Evolutionary conservation across 306 rosid genomes (phyloP).

Genomic region (Arachis stenosperma): DNA sequence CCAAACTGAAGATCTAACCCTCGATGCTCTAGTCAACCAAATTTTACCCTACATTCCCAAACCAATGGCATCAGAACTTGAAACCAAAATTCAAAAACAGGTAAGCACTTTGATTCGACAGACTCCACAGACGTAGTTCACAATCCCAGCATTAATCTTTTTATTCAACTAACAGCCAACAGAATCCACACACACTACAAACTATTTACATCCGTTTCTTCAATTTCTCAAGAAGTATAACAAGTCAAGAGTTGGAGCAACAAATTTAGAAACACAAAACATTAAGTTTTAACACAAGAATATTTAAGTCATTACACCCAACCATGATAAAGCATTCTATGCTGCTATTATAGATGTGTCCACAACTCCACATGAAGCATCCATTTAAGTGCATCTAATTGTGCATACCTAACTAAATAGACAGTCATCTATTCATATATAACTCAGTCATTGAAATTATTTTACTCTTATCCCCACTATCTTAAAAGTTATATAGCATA

Average conservation of each 20-base stretch:
- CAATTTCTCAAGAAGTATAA: background rate
- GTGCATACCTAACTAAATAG: too few relatives aligned
- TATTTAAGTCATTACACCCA: conserved; percentile 3
- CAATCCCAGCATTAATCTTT: conserved; percentile 28
- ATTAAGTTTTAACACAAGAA: background rate
- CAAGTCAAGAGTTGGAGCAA: background rate
- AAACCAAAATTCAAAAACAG: conserved; percentile 21
- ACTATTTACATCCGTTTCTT: conserved; percentile 10
- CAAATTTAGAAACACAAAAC: conserved; percentile 23
- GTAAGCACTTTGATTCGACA: conserved; percentile 30
- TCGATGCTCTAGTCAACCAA: conserved; percentile 90
- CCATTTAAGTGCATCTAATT: background rate
- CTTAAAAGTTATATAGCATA: too few relatives aligned
- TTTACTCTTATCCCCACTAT: too few relatives aligned
- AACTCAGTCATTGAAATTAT: too few relatives aligned
- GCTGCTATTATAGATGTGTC: conserved; percentile 1
- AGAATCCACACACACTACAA: conserved; percentile 31
- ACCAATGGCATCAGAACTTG: conserved; percentile 36
- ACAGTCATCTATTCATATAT: too few relatives aligned
- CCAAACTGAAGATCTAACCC: conserved; percentile 85
- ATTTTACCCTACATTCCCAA: conserved; percentile 65
- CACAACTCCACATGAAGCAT: background rate
- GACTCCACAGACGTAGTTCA: conserved; percentile 24
- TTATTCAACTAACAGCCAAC: conserved; percentile 19
- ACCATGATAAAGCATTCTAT: background rate